A percentile compares a stretch with the other conserved stretches of the same genome.
Conservation (phyloP, 2,329 filamentous ascomycete genomes). For the Fusarium sp. region DNA sequence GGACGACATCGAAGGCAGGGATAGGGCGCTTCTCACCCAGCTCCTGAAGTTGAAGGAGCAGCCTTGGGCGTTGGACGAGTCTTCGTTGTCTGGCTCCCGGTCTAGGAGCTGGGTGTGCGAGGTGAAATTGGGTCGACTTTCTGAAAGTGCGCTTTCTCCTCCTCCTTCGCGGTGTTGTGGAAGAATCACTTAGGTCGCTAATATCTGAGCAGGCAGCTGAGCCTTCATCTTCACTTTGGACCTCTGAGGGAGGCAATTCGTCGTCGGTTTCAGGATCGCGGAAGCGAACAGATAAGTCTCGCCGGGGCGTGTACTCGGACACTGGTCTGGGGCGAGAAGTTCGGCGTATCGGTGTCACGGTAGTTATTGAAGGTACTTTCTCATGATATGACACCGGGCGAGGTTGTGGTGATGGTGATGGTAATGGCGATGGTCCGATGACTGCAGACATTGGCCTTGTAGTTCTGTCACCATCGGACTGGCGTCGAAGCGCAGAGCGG, state of each 20-base stretch:
- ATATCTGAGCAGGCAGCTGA: slow-evolving; percentile 56
- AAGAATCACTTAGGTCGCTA: slow-evolving; percentile 61
- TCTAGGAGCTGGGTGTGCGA: slow-evolving; percentile 75
- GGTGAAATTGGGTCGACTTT: slow-evolving; percentile 71
- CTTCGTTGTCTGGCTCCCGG: slow-evolving; percentile 71
- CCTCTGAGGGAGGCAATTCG: slow-evolving; percentile 35
- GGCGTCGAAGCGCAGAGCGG: slow-evolving; percentile 56
- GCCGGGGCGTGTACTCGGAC: slow-evolving; percentile 55
- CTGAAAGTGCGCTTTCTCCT: slow-evolving; percentile 60
- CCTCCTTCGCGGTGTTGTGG: slow-evolving; percentile 53
- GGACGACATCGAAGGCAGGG: slow-evolving; percentile 80
- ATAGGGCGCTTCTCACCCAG: slow-evolving; percentile 71
- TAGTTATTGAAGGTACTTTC: slow-evolving; percentile 27
- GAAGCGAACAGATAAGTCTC: slow-evolving; percentile 62
- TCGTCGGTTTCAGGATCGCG: slow-evolving; percentile 52
- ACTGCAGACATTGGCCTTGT: slow-evolving; percentile 30
- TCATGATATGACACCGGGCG: slow-evolving; percentile 47
- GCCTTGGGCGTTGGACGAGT: slow-evolving; percentile 73
- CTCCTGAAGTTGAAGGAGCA: slow-evolving; percentile 78
- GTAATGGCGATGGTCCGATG: slow-evolving; percentile 7
- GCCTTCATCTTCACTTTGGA: slow-evolving; percentile 62
- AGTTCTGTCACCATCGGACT: slow-evolving; percentile 48
- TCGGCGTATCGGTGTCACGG: slow-evolving; percentile 35
- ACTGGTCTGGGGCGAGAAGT: slow-evolving; percentile 48
- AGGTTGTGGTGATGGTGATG: slow-evolving; percentile 15